A percentile compares a stretch with the other conserved stretches of the same genome.
Evolutionary conservation across 192 early-diverging fungal species (phyloP).

Genomic region (Entophlyctis luteolus): DNA sequence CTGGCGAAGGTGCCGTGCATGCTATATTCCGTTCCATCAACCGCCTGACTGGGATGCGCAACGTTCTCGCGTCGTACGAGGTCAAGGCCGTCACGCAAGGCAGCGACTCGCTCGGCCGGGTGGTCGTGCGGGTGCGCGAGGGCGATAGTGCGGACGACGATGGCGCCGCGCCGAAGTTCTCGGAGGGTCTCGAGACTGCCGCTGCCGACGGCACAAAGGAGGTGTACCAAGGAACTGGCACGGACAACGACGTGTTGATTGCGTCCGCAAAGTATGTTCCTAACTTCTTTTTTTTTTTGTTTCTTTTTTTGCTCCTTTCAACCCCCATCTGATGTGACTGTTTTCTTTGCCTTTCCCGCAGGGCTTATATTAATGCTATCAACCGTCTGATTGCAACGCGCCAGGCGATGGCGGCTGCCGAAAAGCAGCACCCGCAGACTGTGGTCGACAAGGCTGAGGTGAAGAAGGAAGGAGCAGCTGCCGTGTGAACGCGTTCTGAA

Average conservation of each 20-base stretch:
- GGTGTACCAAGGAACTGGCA: conserved; percentile 72
- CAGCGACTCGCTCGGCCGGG: conserved; percentile 83
- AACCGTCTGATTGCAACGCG: conserved; percentile 58
- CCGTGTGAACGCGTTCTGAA: too few relatives aligned
- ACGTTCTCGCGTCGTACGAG: conserved; percentile 79
- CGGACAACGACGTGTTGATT: conserved; percentile 81
- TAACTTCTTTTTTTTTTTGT: not conserved
- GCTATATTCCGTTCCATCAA: conserved; percentile 87
- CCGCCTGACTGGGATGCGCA: conserved; percentile 68
- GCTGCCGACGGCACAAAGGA: conserved; percentile 25
- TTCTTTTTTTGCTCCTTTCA: too few relatives aligned
- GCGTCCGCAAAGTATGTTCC: conserved; percentile 64
- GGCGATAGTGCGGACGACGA: conserved; percentile 10
- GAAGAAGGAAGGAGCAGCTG: conserved; percentile 6
- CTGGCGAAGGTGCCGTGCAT: conserved; percentile 84
- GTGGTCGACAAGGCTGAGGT: not conserved
- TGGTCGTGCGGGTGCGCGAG: conserved; percentile 66
- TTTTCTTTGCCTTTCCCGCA: too few relatives aligned
- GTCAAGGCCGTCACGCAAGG: conserved; percentile 83
- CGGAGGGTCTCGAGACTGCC: conserved; percentile 8
- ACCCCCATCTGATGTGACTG: too few relatives aligned
- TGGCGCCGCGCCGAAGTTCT: conserved; percentile 18
- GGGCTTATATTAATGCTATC: conserved; percentile 81
- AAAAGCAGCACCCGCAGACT: not conserved
- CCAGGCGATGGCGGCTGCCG: not conserved